These are phyloP conservation scores for Pichia sp. DNA, from an alignment of 1,139 yeast species.

Conservation along the genomic window DNA sequence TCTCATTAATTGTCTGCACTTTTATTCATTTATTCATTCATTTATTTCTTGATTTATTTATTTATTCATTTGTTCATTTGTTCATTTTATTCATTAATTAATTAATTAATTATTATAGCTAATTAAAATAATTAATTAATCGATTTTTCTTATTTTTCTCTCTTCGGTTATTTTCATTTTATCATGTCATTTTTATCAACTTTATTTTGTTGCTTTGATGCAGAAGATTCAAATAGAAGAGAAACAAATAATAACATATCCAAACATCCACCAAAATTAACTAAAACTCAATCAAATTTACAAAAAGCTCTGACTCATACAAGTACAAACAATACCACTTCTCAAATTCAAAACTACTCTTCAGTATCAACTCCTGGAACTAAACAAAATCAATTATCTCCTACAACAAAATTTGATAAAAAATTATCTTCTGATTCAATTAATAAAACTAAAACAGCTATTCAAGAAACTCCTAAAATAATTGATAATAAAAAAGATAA, in stretches of 20 bases:
- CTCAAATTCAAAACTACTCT: neutral
- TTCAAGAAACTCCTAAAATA: no score
- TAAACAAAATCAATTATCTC: neutral
- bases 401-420: neutral
- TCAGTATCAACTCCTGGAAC: neutral
- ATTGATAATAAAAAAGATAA: neutral
- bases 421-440: neutral
- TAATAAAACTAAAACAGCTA: neutral
- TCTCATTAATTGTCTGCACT: no score
- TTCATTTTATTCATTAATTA: no score
- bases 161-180: neutral
- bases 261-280: conserved; percentile 21
- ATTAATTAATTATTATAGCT: no score
- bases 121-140: no score
- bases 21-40: no score
- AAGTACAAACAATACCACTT: conserved; percentile 11
- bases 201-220: conserved; percentile 30
- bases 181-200: conserved; percentile 30
- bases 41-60: no score
- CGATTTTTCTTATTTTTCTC: no score
- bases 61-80: no score
- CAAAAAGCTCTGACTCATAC: conserved; percentile 26
- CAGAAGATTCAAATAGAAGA: conserved; percentile 25
- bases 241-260: conserved; percentile 14
- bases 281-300: conserved; percentile 30